Percentiles rank a stretch among this genome's conserved stretches.
Conservation (phyloP, 345 rosid species). For the Rhizophora apiculata region DNA sequence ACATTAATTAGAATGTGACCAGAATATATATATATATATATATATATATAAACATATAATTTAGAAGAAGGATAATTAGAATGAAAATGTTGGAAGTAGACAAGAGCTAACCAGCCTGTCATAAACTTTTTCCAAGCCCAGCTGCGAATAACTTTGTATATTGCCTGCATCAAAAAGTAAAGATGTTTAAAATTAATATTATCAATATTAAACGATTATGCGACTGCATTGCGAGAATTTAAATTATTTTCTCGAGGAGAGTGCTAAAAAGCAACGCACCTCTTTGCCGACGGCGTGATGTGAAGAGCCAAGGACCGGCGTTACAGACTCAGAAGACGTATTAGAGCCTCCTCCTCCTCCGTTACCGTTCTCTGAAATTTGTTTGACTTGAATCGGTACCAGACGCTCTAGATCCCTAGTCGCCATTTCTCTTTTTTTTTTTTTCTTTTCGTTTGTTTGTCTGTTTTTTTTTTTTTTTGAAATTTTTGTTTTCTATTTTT, state of each 20-base stretch:
- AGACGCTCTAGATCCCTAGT: constrained; percentile 41
- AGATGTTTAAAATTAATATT: neutral
- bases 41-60: too few relatives aligned
- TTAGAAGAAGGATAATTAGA: neutral
- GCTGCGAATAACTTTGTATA: constrained; percentile 56
- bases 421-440: neutral
- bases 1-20: too few relatives aligned
- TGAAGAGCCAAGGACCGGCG: constrained; percentile 35
- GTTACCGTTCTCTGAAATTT: neutral
- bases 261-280: constrained; percentile 21
- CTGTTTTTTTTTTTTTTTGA: too few relatives aligned
- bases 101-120: constrained; percentile 57
- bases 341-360: constrained; percentile 24
- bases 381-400: constrained; percentile 34
- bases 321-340: constrained; percentile 26
- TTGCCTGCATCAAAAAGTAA: constrained; percentile 37
- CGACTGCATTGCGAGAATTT: too few relatives aligned
- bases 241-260: too few relatives aligned
- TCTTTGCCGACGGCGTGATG: constrained; percentile 54
- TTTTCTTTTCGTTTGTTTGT: too few relatives aligned
- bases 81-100: neutral
- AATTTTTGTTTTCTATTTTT: too few relatives aligned
- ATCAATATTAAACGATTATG: too few relatives aligned
- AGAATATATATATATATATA: too few relatives aligned
- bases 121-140: constrained; percentile 74